Evolutionary conservation across 2,329 filamentous ascomycete species (phyloP).

Genomic region (Pseudohalonectria lignicola): DNA sequence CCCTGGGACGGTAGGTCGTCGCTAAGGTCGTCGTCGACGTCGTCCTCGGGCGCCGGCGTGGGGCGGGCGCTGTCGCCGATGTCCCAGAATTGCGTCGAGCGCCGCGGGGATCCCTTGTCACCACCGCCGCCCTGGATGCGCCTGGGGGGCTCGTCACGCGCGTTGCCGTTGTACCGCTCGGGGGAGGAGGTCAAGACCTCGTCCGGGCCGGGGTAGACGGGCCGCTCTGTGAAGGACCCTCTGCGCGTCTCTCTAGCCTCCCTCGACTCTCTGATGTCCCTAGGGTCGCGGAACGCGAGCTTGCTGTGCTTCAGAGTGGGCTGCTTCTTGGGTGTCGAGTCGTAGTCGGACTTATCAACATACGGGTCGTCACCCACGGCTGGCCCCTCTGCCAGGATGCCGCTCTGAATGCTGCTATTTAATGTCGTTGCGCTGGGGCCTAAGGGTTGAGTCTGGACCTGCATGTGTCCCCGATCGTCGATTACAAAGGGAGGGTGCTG

Average conservation of each 20-base stretch:
- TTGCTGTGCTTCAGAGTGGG: conserved; percentile 18
- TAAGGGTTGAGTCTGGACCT: conserved; percentile 15
- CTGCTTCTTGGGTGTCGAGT: conserved; percentile 14
- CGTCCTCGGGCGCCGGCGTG: conserved; percentile 6
- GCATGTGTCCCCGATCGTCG: conserved; percentile 24
- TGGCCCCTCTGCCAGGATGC: conserved; percentile 11
- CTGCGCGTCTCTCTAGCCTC: conserved; percentile 4
- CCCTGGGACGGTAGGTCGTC: conserved; percentile 15
- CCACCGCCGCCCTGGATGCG: not conserved
- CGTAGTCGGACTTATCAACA: conserved; percentile 12
- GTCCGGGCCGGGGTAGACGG: conserved; percentile 3
- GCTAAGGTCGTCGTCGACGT: conserved; percentile 14
- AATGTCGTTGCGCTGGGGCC: conserved; percentile 10
- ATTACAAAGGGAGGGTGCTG: conserved; percentile 19
- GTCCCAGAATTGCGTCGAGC: conserved; percentile 15
- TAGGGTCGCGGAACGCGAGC: conserved; percentile 26
- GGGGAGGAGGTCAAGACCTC: conserved; percentile 9
- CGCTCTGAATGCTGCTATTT: conserved; percentile 8
- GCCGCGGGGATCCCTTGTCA: conserved; percentile 12
- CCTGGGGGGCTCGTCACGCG: conserved; percentile 8
- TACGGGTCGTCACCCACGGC: conserved; percentile 13
- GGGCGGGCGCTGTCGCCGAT: conserved; percentile 9
- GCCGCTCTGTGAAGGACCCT: conserved; percentile 8
- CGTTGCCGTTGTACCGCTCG: conserved; percentile 12
- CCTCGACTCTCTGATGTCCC: not conserved